Conservation (phyloP, 2,329 filamentous ascomycete species). For the Verticillium nubilum region DNA sequence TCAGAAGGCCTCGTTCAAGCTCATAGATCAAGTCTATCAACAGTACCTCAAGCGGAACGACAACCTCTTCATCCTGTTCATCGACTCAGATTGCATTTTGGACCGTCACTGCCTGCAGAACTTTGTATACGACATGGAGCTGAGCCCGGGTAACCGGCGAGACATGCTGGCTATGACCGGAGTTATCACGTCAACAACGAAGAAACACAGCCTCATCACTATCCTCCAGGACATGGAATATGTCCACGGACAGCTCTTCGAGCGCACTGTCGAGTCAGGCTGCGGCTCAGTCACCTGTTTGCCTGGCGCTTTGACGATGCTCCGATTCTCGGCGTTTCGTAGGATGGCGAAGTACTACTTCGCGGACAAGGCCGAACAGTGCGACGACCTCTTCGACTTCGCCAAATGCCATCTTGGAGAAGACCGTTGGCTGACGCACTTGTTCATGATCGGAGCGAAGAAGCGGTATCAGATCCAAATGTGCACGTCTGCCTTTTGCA, state of each 20-base stretch:
- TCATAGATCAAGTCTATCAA: slow-evolving; percentile 89
- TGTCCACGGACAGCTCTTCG: slow-evolving; percentile 92
- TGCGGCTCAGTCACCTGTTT: slow-evolving; percentile 93
- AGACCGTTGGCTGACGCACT: slow-evolving; percentile 92
- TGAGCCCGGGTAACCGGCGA: slow-evolving; percentile 84
- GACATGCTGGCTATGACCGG: slow-evolving; percentile 98
- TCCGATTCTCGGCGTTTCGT: slow-evolving; percentile 92
- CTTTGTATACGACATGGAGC: slow-evolving; percentile 98
- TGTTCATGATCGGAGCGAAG: slow-evolving; percentile 97
- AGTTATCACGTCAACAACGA: slow-evolving; percentile 90
- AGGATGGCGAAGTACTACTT: slow-evolving; percentile 99
- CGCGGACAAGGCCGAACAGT: slow-evolving; percentile 91
- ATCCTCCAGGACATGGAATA: slow-evolving; percentile 98
- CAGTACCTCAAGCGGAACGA: slow-evolving; percentile 84
- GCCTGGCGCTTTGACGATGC: slow-evolving; percentile 89
- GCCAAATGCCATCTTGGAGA: slow-evolving; percentile 93
- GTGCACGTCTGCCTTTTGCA: slow-evolving; percentile 97
- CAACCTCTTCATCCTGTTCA: slow-evolving; percentile 92
- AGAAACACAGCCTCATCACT: slow-evolving; percentile 83
- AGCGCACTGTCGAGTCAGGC: slow-evolving; percentile 89
- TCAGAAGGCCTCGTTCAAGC: slow-evolving; percentile 86
- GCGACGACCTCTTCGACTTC: slow-evolving; percentile 93
- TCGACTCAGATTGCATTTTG: slow-evolving; percentile 94
- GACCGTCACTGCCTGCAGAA: slow-evolving; percentile 91
- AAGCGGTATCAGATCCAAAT: slow-evolving; percentile 94